Evolutionary conservation across 257 asterid genomes (phyloP).

Genomic region (Solanum medicagineum): DNA sequence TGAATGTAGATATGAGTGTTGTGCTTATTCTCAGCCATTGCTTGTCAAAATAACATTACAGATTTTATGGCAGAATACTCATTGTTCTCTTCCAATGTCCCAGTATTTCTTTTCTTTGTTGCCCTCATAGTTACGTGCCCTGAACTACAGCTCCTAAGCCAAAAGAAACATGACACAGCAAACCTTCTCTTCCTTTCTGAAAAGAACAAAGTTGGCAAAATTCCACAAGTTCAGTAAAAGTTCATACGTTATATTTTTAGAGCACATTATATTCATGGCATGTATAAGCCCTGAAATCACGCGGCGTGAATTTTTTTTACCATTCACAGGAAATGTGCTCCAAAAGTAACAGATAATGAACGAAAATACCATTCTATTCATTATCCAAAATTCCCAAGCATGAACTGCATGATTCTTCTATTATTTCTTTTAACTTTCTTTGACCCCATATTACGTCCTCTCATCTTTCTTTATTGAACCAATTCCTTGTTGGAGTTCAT

Average conservation of each 20-base stretch:
- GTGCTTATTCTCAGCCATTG: neutral
- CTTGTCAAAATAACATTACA: neutral
- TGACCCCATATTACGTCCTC: neutral
- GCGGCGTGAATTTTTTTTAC: neutral
- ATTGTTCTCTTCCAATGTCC: neutral
- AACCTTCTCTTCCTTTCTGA: neutral
- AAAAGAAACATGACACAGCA: too few species aligned
- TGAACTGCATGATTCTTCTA: neutral
- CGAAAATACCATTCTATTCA: neutral
- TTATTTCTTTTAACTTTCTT: neutral
- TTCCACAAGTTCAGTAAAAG: neutral
- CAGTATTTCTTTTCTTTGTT: neutral
- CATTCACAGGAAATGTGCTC: neutral
- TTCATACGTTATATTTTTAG: neutral
- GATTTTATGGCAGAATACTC: neutral
- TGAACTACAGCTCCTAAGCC: too few species aligned
- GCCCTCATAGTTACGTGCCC: neutral
- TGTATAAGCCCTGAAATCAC: neutral
- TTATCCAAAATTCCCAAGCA: neutral
- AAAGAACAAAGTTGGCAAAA: neutral
- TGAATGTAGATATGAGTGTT: conserved; percentile 29
- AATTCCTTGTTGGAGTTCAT: neutral
- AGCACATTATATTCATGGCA: neutral
- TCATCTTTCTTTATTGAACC: neutral
- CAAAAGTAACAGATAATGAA: neutral